Evolutionary conservation across 768 basidiomycete genomes (phyloP).

Genomic region (Aureoboletus auriporus): DNA sequence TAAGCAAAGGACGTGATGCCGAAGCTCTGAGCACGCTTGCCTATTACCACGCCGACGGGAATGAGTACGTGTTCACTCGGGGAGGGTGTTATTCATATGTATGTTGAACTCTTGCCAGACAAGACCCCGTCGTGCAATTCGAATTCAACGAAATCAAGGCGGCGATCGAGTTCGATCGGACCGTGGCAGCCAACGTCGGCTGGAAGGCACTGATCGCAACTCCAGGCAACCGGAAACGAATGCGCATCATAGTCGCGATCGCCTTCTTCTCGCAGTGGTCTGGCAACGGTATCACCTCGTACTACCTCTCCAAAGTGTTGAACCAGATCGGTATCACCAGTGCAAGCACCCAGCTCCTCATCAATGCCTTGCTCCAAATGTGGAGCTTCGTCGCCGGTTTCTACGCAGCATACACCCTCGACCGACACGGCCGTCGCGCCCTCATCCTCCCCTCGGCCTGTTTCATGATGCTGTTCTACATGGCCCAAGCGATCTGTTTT

Average conservation of each 20-base stretch:
- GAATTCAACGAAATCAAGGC: slow-evolving; percentile 82
- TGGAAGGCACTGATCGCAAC: slow-evolving; percentile 68
- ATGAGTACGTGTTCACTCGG: slow-evolving; percentile 39
- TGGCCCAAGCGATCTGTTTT: slow-evolving; percentile 62
- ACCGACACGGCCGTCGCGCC: slow-evolving; percentile 60
- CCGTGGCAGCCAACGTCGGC: slow-evolving; percentile 52
- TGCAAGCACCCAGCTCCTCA: slow-evolving; percentile 50
- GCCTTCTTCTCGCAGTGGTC: slow-evolving; percentile 76
- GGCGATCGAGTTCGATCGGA: slow-evolving; percentile 65
- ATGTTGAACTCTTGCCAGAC: slow-evolving; percentile 24
- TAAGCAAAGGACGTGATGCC: slow-evolving; percentile 68
- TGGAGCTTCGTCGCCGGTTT: slow-evolving; percentile 16
- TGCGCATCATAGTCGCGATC: slow-evolving; percentile 64
- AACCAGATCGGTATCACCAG: slow-evolving; percentile 60
- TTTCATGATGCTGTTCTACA: slow-evolving; percentile 66
- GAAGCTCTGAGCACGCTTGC: slow-evolving; percentile 68
- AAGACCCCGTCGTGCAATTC: slow-evolving; percentile 65
- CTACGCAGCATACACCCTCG: slow-evolving; percentile 34
- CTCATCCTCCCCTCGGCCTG: slow-evolving; percentile 56
- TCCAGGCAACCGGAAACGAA: slow-evolving; percentile 63
- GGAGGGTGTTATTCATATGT: background rate
- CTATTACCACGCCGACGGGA: slow-evolving; percentile 79
- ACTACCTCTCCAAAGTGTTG: slow-evolving; percentile 69
- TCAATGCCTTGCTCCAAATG: slow-evolving; percentile 62
- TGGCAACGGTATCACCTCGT: slow-evolving; percentile 67